These are phyloP conservation scores for Colletotrichum cordylinicola DNA, from an alignment of 2,329 filamentous ascomycete species.

Conservation along the genomic window DNA sequence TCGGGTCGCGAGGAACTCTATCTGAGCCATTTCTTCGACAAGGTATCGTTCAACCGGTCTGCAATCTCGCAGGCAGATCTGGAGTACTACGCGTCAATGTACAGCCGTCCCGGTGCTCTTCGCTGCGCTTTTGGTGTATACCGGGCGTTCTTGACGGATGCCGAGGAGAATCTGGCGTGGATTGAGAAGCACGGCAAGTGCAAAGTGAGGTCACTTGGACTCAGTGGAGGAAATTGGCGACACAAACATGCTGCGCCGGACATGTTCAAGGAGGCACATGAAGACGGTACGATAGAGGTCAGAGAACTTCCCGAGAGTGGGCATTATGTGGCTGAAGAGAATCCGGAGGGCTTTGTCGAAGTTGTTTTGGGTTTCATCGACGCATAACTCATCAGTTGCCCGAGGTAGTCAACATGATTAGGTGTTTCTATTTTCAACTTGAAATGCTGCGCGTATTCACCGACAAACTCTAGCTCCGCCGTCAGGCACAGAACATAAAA, in stretches of 20 bases:
- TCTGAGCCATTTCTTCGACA: conserved; percentile 47
- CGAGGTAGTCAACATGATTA: not conserved
- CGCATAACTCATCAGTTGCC: accelerated
- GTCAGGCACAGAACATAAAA: not conserved
- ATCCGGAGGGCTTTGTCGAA: not conserved
- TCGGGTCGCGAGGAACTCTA: conserved; percentile 44
- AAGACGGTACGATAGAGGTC: not conserved
- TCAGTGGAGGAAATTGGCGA: not conserved
- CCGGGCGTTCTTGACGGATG: conserved; percentile 30
- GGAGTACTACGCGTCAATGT: conserved; percentile 42
- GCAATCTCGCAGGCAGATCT: conserved; percentile 39
- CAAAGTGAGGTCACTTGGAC: not conserved
- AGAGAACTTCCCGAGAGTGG: not conserved
- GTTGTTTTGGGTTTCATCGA: not conserved
- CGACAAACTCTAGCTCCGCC: not conserved
- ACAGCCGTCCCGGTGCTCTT: conserved; percentile 37
- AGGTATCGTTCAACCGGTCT: conserved; percentile 37
- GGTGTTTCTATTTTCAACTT: not conserved
- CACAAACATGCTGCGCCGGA: not conserved
- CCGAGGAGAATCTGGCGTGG: not conserved
- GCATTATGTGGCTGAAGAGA: not conserved
- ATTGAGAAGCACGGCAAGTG: not conserved
- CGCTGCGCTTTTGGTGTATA: conserved; percentile 37
- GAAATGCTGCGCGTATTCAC: not conserved
- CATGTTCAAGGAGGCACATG: not conserved